These are phyloP conservation scores for Acanthamoeba culbertsoni DNA, from an alignment of 208 protist species.

Conservation along the genomic window DNA sequence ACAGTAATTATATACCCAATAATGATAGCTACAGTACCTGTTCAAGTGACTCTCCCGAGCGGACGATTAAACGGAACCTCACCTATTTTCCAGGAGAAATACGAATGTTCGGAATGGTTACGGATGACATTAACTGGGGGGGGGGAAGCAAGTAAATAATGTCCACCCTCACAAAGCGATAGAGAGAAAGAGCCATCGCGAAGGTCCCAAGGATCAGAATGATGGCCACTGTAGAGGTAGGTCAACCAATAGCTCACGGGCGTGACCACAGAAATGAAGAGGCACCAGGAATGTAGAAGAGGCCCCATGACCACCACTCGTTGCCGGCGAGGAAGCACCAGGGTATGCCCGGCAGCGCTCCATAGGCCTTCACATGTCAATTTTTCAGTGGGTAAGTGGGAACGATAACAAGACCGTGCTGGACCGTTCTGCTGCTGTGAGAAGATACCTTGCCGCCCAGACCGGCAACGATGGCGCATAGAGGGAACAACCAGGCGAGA, in stretches of 20 bases:
- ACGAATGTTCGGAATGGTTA: neutral
- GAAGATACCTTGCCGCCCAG: neutral
- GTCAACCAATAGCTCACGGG: neutral
- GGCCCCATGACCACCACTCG: neutral
- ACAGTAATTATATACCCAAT: neutral
- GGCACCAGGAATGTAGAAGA: neutral
- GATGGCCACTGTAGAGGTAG: neutral
- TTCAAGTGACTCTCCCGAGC: neutral
- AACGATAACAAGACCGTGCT: no score
- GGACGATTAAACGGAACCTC: neutral
- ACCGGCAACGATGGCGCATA: neutral
- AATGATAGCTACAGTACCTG: neutral
- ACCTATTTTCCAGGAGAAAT: neutral
- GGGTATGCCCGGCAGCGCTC: neutral
- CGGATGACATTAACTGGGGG: neutral
- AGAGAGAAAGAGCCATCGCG: neutral
- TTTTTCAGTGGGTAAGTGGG: no score
- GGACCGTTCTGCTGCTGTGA: neutral
- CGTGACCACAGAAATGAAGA: neutral
- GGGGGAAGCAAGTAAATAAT: no score
- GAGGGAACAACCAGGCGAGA: neutral
- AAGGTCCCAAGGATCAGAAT: neutral
- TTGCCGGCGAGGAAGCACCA: neutral
- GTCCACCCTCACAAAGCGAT: neutral
- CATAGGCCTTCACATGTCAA: neutral